Conservation (phyloP, 495 filamentous ascomycete genomes). For the Neurospora tetrasperma region DNA sequence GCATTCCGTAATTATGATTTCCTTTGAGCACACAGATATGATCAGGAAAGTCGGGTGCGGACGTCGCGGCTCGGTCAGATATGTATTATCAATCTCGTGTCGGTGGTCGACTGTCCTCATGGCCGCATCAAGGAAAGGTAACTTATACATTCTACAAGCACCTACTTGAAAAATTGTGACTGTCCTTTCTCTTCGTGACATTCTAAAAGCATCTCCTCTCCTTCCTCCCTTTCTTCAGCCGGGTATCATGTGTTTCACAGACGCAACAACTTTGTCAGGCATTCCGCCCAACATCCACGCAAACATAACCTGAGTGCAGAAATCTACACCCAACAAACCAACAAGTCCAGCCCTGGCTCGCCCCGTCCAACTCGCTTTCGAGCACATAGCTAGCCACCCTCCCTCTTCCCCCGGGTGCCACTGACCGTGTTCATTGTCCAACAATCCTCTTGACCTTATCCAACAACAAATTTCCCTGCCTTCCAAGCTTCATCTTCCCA, state of each 20-base stretch:
- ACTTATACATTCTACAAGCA: background rate
- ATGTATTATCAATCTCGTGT: background rate
- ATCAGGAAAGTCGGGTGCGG: background rate
- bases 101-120: background rate
- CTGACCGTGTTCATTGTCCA: slow-evolving; percentile 17
- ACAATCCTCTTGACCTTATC: slow-evolving; percentile 72
- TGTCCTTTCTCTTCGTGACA: background rate
- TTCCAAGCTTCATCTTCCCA: slow-evolving; percentile 74
- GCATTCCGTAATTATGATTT: background rate
- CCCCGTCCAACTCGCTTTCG: background rate
- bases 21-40: background rate
- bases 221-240: background rate
- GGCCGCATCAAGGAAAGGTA: background rate
- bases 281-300: background rate
- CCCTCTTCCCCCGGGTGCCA: background rate
- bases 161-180: background rate
- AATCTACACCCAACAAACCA: background rate
- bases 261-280: background rate
- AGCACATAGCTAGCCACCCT: background rate
- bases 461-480: slow-evolving; percentile 73
- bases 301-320: background rate
- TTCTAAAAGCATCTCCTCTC: background rate
- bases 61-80: background rate
- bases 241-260: background rate
- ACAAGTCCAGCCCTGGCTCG: background rate